Evolutionary conservation across 805 yeast genomes (phyloP), one percentile per base, ranked within the genome.

Genomic region (Suhomyces sp.): DNA sequence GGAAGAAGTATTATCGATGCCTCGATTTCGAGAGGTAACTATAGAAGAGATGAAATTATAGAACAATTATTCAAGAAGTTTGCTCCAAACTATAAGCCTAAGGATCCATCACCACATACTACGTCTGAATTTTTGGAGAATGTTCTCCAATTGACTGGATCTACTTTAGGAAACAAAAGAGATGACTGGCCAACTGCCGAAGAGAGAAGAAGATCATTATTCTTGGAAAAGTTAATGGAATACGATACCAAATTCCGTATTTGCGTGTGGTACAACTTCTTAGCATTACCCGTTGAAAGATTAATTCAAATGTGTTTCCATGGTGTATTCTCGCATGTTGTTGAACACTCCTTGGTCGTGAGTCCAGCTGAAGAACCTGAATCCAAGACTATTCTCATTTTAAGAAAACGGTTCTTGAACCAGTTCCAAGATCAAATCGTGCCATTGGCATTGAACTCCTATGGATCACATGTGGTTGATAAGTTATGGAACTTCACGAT

Each of bases 111-210:
- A 11, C 15, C 28, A 4, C 14, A 36, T 25, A 35, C 52, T 39
- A 47, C 60, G 31, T 41, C 73, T 53, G 79, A 72, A 39, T 71
- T 86, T 31, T 63, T 85, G 42, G 95, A 85, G 46, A 82, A 81
- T 41, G 74, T 83, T 16, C 65, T 87, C 33, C 74, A 74, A 47
- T 59, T 87, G 43, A 70, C 80, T 4, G 64, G 75, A 1, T 84
- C 95, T 0, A 87, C 95, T 0, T 63, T 87, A 37, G 93, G 91
- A 19, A 84, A 85, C 58, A 82, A 88, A 2, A 76, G 76, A 44
- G 95, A 79, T 47, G 95, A 87, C 56, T 86, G 95, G 95, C 95
- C 95, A 30, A 87, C 95, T 1, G 83, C 88, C 0, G 93, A 85
- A 49, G 95, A 87, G 54, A 76, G 95, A 68, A 77, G 90, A 63